Percentiles rank a stretch among this genome's conserved stretches.
phyloP scores from a whole-genome alignment of 2,329 filamentous ascomycete genomes.

The Aspergillus novofumigatus region DNA sequence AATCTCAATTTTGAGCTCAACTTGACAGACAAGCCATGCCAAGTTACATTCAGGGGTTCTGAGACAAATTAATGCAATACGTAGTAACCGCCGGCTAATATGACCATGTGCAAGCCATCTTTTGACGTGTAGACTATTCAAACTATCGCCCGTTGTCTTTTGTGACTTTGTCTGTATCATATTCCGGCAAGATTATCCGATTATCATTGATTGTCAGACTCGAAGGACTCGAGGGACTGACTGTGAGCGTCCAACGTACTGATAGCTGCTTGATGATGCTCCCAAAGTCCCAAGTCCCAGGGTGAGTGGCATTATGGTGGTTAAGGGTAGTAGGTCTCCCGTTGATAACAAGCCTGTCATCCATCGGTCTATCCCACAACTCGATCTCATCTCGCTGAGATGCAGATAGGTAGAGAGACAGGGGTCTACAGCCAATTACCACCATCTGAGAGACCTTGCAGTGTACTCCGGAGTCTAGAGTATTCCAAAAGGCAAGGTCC shows the following conservation, averaged over 20 bases:
- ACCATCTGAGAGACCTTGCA: too few relatives aligned
- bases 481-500: too few relatives aligned
- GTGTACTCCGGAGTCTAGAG: too few relatives aligned
- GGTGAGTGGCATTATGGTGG: background rate
- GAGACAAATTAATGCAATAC: background rate
- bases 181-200: background rate
- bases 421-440: too few relatives aligned
- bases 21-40: background rate
- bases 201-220: background rate
- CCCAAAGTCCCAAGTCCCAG: too few relatives aligned
- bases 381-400: background rate
- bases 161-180: background rate
- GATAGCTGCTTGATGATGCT: too few relatives aligned
- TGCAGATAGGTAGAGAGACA: background rate
- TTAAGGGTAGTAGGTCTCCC: background rate
- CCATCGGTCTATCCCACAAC: background rate
- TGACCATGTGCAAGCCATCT: background rate
- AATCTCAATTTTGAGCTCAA: too few relatives aligned
- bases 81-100: background rate
- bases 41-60: background rate
- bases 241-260: background rate
- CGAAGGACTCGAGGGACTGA: background rate
- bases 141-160: background rate
- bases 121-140: background rate
- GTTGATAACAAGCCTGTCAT: background rate